These are phyloP conservation scores for Nakaseomyces kungkrabaensis DNA, from an alignment of 1,139 yeast genomes.

Conservation along the genomic window DNA sequence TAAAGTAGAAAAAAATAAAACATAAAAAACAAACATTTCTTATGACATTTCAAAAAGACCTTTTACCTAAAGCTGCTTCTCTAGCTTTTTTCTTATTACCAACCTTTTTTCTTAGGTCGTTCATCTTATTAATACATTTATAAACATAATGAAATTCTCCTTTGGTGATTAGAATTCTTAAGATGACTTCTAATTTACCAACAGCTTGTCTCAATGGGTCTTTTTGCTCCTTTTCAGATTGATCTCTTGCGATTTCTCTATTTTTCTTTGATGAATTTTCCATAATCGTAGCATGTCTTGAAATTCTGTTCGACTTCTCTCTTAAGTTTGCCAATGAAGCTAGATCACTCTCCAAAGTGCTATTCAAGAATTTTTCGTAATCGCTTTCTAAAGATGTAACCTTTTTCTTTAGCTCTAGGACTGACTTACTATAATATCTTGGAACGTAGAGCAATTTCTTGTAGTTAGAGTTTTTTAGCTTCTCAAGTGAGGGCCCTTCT, in stretches of 20 bases:
- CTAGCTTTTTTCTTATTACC: slow-evolving; percentile 43
- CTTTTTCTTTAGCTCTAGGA: slow-evolving; percentile 43
- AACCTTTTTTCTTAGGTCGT: slow-evolving; percentile 49
- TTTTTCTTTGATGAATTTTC: slow-evolving; percentile 64
- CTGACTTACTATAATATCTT: slow-evolving; percentile 53
- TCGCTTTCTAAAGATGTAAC: slow-evolving; percentile 42
- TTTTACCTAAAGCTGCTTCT: slow-evolving; percentile 13
- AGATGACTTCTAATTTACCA: slow-evolving; percentile 54
- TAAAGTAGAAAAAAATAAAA: neutral
- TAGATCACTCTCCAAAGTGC: neutral
- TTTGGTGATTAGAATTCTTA: slow-evolving; percentile 43
- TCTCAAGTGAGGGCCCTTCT: slow-evolving; percentile 66
- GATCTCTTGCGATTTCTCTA: slow-evolving; percentile 44
- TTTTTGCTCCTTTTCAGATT: slow-evolving; percentile 42
- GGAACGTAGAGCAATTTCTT: slow-evolving; percentile 59
- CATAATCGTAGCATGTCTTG: slow-evolving; percentile 55
- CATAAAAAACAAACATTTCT: neutral
- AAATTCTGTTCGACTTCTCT: slow-evolving; percentile 27
- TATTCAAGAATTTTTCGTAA: slow-evolving; percentile 5
- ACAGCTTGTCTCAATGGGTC: slow-evolving; percentile 50
- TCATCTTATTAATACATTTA: slow-evolving; percentile 51
- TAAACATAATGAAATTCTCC: slow-evolving; percentile 42
- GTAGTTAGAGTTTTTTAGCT: slow-evolving; percentile 53
- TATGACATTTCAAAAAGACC: neutral
- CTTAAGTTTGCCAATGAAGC: neutral